Base-by-base conservation (phyloP, 2,329 filamentous ascomycete species). In the Penicillium sp. region DNA sequence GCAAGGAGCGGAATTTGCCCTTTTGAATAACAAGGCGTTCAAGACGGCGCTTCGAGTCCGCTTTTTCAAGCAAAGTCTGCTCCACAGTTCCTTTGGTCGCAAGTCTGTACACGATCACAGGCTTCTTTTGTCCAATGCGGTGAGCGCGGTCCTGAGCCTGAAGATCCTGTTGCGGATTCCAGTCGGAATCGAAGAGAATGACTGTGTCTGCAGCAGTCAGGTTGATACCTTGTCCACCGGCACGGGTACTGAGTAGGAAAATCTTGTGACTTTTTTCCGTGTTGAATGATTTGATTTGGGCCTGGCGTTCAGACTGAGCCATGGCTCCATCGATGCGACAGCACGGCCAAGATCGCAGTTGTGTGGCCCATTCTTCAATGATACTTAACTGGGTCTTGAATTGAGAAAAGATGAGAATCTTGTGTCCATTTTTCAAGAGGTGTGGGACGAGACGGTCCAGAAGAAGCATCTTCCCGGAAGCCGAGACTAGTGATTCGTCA, bases 1-100 rank as follows among this genome's bases (percentile, higher is more conserved):
- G 64, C 74, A 91, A 84, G 9, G 82, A 86, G 58, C 81, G 84
- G 72, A 95, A 93, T 4, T 89, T 86, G 2, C 93, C 93, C 69
- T 97, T 97, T 55, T 93, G 89, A 65, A 99, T 99, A 6, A 99
- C 91, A 0, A 99, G 79, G 68, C 97, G 96, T 69, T 99, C 94
- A 0, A 99, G 80, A 1, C 92, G 83, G 0, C 94, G 87, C 72
- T 99, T 99, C 1, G 89, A 90, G 63, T 97, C 91, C 0, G 94
- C 94, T 27, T 89, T 91, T 63, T 91, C 83, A 0, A 97, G 83
- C 0, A 97, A 79, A 5, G 86, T 86, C 65, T 97, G 90, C 68
- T 99, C 94, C 0, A 99, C 90, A 0, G 94, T 97, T 7, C 88
- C 90, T 64, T 92, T 91, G 0, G 94, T 99, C 0, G 94, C 93